Base-by-base conservation (phyloP, 108 stramenopile species). In the Thalassiosira profunda region DNA sequence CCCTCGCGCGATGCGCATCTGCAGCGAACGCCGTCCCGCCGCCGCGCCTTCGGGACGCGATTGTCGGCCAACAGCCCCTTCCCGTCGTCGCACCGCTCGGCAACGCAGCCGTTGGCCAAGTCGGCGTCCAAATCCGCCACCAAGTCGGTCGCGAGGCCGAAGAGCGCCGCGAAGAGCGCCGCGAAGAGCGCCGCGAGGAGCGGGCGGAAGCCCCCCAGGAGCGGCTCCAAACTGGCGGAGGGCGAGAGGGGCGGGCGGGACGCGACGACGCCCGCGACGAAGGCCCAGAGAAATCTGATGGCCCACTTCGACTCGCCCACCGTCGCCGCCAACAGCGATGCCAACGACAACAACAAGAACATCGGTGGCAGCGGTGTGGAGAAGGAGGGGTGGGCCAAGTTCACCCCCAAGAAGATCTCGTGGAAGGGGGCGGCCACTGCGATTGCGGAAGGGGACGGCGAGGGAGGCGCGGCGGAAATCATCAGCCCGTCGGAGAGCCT, bases 11-110 rank as follows among this genome's bases (percentile, higher is more conserved):
- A 5, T 36, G 21, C 17, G 12, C 33, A 15, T 55, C 55, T 31
- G 23, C 23, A 35, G 24, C 11, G 12, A 38, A 24, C 17, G 40
- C 30, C 24, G 37, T 34, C 34, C 29, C 23, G 1, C 34, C 40
- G 55, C 20, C 46, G 44, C 28, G 36, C 45, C 40, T 23, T 21
- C 30, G 11, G 37, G 38, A 52, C 20, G 0, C 23, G 35, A 42
- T 18, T 59, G 28, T 42, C 58, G 30, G 43, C 35, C 4, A 24
- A 59, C 43, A 52, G 51, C 7, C 51, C 51, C 7, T 52, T 45
- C 57, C 67, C 18, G 40, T 40, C 8, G 0, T 53, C 26, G 29
- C 51, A 31, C 15, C 21, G 33, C n/a, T n/a, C n/a, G n/a, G n/a
- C n/a, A 17, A 17, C 29, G 7, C 51, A 52, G 10, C 1, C 11